A percentile compares a stretch with the other conserved stretches of the same genome.
Conservation (phyloP, 2,329 filamentous ascomycete genomes). For the Apiospora aurea region DNA sequence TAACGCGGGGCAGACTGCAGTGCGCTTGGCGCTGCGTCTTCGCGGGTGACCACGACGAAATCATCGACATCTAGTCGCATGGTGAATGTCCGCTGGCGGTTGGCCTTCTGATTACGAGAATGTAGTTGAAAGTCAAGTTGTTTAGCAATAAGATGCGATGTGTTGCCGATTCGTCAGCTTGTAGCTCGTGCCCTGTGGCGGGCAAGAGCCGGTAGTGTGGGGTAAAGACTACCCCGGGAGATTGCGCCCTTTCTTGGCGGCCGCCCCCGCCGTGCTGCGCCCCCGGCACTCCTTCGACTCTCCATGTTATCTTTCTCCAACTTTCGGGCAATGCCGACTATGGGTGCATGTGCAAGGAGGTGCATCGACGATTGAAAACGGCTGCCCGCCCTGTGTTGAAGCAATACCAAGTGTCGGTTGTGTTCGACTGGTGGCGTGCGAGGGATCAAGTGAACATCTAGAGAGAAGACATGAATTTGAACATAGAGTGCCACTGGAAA, state of each 20-base stretch:
- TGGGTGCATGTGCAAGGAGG: too few species aligned
- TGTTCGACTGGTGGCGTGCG: too few species aligned
- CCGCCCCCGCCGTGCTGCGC: too few species aligned
- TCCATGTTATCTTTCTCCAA: too few species aligned
- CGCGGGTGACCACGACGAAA: constrained; percentile 9
- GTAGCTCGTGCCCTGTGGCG: neutral
- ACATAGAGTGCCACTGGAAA: too few species aligned
- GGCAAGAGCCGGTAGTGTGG: neutral
- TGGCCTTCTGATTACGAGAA: neutral
- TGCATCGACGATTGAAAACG: too few species aligned
- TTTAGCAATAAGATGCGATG: neutral
- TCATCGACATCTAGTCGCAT: constrained; percentile 20
- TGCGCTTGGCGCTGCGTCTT: neutral
- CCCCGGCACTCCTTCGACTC: too few species aligned
- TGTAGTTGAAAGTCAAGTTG: neutral
- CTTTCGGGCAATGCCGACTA: too few species aligned
- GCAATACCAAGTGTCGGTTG: too few species aligned
- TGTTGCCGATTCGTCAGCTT: neutral
- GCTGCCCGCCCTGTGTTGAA: too few species aligned
- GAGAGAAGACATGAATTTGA: too few species aligned
- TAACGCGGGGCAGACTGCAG: constrained; percentile 29
- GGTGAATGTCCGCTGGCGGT: neutral
- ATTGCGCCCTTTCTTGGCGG: neutral
- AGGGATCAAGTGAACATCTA: too few species aligned
- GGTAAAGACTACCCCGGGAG: neutral